A percentile compares a stretch with the other conserved stretches of the same genome.
Evolutionary conservation across 768 basidiomycete genomes (phyloP).

Genomic region (Boletales sp.): DNA sequence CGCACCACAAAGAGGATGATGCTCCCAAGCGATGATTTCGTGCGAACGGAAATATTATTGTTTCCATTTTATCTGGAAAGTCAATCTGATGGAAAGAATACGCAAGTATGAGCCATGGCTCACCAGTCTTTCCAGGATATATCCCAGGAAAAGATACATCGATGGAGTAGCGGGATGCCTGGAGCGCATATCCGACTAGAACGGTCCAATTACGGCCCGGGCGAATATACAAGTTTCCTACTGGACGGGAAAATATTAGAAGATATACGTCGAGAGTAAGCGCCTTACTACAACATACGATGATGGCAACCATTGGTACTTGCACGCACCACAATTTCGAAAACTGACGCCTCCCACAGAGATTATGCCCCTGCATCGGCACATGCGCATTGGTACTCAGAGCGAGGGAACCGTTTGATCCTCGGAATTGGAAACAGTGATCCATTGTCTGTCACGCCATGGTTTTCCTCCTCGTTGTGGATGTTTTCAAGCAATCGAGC

Average conservation of each 20-base stretch:
- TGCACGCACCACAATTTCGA: too few species aligned
- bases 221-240: not conserved
- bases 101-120: not conserved
- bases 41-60: conserved; percentile 1
- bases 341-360: not conserved
- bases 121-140: not conserved
- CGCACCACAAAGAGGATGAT: not conserved
- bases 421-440: not conserved
- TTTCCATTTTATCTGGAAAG: not conserved
- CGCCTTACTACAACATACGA: too few species aligned
- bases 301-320: too few species aligned
- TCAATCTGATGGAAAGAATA: not conserved
- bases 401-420: not conserved
- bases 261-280: too few species aligned
- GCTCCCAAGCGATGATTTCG: not conserved
- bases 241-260: too few species aligned
- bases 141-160: not conserved
- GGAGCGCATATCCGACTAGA: too few species aligned
- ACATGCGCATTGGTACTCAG: not conserved
- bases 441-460: not conserved
- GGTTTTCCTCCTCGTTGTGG: not conserved
- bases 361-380: not conserved
- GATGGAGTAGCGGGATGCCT: too few species aligned
- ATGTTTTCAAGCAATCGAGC: not conserved
- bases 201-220: not conserved